Conservation (phyloP, 371 early-diverging fungal genomes). For the Funneliformis caledonium region DNA sequence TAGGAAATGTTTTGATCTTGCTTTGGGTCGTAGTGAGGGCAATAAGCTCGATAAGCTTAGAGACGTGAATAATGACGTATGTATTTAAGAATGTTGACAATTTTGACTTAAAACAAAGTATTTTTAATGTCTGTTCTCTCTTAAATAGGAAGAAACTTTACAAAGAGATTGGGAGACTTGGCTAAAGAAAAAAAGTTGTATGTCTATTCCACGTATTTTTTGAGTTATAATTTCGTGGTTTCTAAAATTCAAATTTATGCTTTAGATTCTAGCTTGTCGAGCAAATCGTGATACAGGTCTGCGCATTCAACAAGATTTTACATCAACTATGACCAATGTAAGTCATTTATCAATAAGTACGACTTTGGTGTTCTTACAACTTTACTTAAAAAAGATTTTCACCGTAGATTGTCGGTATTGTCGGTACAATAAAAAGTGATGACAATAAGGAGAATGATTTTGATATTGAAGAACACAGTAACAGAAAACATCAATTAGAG, state of each 20-base stretch:
- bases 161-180: conserved; percentile 39
- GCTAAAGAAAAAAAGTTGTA: conserved; percentile 41
- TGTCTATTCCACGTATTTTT: conserved; percentile 27
- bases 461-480: conserved; percentile 2
- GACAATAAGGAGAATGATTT: background rate
- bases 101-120: conserved; percentile 25
- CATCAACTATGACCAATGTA: conserved; percentile 15
- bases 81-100: conserved; percentile 29
- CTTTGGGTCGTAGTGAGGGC: conserved; percentile 21
- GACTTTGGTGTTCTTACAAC: conserved; percentile 1
- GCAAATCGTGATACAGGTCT: conserved; percentile 23
- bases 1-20: conserved; percentile 6
- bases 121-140: conserved; percentile 31
- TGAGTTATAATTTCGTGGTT: conserved; percentile 20
- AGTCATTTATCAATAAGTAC: conserved; percentile 9
- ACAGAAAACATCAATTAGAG: background rate
- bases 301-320: conserved; percentile 33
- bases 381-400: conserved; percentile 20
- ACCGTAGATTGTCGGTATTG: conserved; percentile 10
- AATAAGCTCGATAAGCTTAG: conserved; percentile 1
- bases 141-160: conserved; percentile 32
- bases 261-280: conserved; percentile 38
- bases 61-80: conserved; percentile 39
- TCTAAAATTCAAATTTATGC: conserved; percentile 29
- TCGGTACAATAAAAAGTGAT: background rate